Percentiles rank a stretch among this genome's conserved stretches.
Evolutionary conservation across 805 yeast species (phyloP).

Genomic region (Kuraishia capsulata): DNA sequence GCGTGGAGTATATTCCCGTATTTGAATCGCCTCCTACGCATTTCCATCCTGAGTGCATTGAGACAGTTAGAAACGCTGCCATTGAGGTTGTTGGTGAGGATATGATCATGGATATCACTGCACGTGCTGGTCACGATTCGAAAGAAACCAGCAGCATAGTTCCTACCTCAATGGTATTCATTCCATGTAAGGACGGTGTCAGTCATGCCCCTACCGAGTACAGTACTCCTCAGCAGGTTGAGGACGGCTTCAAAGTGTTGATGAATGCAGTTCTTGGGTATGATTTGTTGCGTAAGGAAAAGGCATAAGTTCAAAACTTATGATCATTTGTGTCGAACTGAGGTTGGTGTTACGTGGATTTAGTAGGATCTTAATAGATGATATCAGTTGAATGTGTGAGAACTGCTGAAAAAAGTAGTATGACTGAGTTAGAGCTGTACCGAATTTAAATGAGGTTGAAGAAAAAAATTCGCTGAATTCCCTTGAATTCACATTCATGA

Average conservation of each 20-base stretch:
- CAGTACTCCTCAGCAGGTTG: conserved; percentile 55
- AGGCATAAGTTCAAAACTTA: no score
- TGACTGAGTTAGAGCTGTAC: no score
- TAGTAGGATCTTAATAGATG: no score
- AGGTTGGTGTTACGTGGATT: not conserved
- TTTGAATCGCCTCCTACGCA: conserved; percentile 46
- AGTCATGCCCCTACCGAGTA: conserved; percentile 63
- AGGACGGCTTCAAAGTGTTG: conserved; percentile 48
- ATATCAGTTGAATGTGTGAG: no score
- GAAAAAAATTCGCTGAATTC: no score
- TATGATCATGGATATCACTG: conserved; percentile 34
- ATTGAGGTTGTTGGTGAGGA: conserved; percentile 35
- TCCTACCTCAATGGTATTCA: conserved; percentile 70
- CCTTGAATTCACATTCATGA: no score
- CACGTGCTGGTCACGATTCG: conserved; percentile 74
- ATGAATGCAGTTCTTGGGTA: conserved; percentile 38
- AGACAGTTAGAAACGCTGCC: conserved; percentile 45
- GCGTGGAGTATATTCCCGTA: conserved; percentile 31
- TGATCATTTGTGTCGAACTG: no score
- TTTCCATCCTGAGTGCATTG: conserved; percentile 41
- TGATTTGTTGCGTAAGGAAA: conserved; percentile 20
- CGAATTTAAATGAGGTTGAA: no score
- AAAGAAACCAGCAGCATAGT: conserved; percentile 44
- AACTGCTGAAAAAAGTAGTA: no score
- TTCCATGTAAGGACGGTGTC: conserved; percentile 59